Base-by-base conservation (phyloP, 345 rosid species). In the Laguncularia racemosa region DNA sequence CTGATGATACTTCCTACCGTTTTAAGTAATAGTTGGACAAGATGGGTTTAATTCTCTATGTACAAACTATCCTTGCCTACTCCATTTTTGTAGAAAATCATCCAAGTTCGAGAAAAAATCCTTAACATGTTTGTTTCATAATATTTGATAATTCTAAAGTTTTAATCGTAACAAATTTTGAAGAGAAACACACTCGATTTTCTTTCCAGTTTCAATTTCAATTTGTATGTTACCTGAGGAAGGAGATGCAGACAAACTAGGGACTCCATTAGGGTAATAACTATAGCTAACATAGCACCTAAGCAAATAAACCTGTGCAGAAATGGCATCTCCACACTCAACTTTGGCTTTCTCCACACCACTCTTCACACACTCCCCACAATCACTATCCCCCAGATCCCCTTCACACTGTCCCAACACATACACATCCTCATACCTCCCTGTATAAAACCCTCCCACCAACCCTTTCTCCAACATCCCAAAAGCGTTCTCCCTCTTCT, bases 331-430 rank as follows among this genome's bases (percentile, higher is more conserved):
- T 1, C 88, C 89, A 62, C 98, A 89, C 57, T 78, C 80, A 40
- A 44, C 58, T 53, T 83, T 76, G 0, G 75, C 83, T 50, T 58
- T 80, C 44, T 81, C 77, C 40, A 79, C 71, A 2, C 81, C 95
- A 15, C 63, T 73, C 67, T 83, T 79, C 64, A 76, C 79, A 50
- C 98, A 92, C 45, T 70, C 69, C 4, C 78, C 76, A 53, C 97
- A 92, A 55, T 84, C 89, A 16, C 66, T 70, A 23, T 68, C 50
- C 55, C 56, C 60, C 46, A 53, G 4, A 33, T 86, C 91, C 55
- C 93, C 93, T 63, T 92, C 96, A 43, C 98, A 92, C 78, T 92
- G 96, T 8, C 88, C 95, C 73, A 92, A 61, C 61, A 81, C 84
- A 44, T 56, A 74, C 28, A 75, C 64, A 1, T 60, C 53, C 71